phyloP scores from a whole-genome alignment of 2,329 filamentous ascomycete species.

The Aspergillus brasiliensis region DNA sequence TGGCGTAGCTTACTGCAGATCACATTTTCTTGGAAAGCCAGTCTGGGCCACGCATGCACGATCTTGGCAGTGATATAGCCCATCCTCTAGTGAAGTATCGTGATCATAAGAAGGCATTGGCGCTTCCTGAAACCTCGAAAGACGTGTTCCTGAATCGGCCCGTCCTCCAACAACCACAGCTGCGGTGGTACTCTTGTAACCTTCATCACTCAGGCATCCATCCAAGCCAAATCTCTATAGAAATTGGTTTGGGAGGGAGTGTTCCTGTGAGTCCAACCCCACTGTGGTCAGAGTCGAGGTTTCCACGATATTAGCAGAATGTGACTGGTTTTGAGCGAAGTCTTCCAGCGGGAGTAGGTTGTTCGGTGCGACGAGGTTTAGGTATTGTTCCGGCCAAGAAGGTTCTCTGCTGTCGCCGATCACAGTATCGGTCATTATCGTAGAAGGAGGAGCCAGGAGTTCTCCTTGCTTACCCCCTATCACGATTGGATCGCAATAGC shows the following conservation, averaged over 20 bases:
- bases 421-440: conserved; percentile 4
- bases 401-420: conserved; percentile 2
- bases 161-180: conserved; percentile 1
- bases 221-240: conserved; percentile 8
- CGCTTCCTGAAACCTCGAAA: conserved; percentile 9
- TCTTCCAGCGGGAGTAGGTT: background rate
- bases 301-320: background rate
- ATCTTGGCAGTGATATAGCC: conserved; percentile 6
- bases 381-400: conserved; percentile 2
- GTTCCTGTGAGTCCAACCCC: background rate
- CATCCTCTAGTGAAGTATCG: conserved; percentile 7
- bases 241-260: background rate
- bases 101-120: conserved; percentile 12
- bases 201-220: background rate
- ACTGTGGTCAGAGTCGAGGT: background rate
- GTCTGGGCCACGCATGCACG: background rate
- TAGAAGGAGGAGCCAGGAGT: conserved; percentile 1
- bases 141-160: background rate
- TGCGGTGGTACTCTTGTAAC: background rate
- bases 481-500: conserved; percentile 1
- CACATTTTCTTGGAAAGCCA: background rate
- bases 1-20: background rate
- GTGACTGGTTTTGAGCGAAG: conserved; percentile 3
- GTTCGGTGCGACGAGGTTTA: background rate
- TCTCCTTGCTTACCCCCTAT: conserved; percentile 3